phyloP scores from a whole-genome alignment of 768 basidiomycete genomes.

The Leccinum pellstonianum region DNA sequence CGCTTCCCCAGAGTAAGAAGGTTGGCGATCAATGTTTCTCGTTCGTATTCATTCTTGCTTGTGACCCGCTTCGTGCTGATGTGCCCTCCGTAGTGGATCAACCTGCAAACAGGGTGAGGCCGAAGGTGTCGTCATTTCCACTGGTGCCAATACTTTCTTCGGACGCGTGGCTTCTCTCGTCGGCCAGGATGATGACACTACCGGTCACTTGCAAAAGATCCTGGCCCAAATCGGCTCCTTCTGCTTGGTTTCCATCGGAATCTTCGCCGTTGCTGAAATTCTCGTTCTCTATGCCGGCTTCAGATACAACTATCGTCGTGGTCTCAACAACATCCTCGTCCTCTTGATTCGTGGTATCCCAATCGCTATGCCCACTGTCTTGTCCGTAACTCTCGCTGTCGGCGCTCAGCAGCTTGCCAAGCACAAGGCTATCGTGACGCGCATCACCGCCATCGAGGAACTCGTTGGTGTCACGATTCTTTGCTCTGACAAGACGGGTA shows the following conservation, averaged over 20 bases:
- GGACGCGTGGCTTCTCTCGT: conserved; percentile 97
- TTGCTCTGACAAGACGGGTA: conserved; percentile 99
- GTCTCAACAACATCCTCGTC: conserved; percentile 96
- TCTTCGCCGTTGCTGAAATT: conserved; percentile 94
- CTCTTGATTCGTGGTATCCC: conserved; percentile 99
- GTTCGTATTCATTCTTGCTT: conserved; percentile 46
- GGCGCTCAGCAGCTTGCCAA: conserved; percentile 98
- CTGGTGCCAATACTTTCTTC: conserved; percentile 98
- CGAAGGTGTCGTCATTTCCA: conserved; percentile 97
- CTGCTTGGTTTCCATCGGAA: conserved; percentile 94
- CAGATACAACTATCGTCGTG: conserved; percentile 87
- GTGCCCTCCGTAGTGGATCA: conserved; percentile 60
- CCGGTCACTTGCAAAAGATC: conserved; percentile 98
- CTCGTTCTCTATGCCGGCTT: conserved; percentile 91
- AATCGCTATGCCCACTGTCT: conserved; percentile 98
- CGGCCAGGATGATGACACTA: conserved; percentile 96
- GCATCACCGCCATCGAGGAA: conserved; percentile 99
- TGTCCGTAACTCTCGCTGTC: conserved; percentile 97
- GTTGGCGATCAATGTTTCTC: conserved; percentile 96
- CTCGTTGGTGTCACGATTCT: conserved; percentile 97
- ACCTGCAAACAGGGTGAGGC: conserved; percentile 99
- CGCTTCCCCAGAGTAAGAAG: conserved; percentile 91
- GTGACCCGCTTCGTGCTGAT: not conserved
- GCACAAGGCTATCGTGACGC: conserved; percentile 99
- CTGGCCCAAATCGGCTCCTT: conserved; percentile 97